Conservation (phyloP, 148 eudicot genomes). For the Spergularia marina region DNA sequence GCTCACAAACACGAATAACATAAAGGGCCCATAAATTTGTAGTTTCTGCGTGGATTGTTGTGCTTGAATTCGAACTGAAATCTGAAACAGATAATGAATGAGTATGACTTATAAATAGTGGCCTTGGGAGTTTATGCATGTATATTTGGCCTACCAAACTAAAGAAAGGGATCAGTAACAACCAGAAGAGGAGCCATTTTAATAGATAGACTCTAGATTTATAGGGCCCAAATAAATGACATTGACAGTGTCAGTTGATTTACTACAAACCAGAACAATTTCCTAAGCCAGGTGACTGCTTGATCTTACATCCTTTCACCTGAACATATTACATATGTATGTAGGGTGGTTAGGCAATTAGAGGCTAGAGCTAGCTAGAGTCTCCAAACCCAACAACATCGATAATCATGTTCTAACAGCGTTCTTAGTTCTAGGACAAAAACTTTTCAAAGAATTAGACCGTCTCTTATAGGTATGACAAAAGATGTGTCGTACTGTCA, state of each 20-base stretch:
- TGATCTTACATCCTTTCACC: background rate
- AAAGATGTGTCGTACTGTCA: too few species aligned
- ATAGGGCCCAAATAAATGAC: constrained; percentile 18
- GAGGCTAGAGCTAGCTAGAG: background rate
- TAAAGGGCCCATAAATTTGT: constrained; percentile 24
- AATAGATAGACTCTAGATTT: constrained; percentile 25
- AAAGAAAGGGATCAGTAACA: background rate
- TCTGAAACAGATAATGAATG: constrained; percentile 5
- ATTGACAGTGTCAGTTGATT: constrained; percentile 12
- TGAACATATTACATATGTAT: background rate
- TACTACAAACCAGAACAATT: background rate
- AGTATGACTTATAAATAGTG: constrained; percentile 10
- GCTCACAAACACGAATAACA: background rate
- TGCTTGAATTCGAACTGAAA: constrained; percentile 10
- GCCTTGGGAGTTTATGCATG: constrained; percentile 8
- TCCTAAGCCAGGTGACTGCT: background rate
- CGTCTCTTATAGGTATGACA: too few species aligned
- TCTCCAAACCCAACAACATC: background rate
- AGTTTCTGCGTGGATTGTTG: constrained; percentile 9
- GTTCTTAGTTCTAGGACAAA: background rate
- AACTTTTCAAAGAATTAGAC: too few species aligned
- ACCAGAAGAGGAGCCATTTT: background rate
- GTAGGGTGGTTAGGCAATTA: background rate
- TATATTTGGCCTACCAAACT: constrained; percentile 16
- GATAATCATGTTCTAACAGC: background rate